phyloP scores from a whole-genome alignment of 768 basidiomycete genomes.

The Auriculariales sp. region DNA sequence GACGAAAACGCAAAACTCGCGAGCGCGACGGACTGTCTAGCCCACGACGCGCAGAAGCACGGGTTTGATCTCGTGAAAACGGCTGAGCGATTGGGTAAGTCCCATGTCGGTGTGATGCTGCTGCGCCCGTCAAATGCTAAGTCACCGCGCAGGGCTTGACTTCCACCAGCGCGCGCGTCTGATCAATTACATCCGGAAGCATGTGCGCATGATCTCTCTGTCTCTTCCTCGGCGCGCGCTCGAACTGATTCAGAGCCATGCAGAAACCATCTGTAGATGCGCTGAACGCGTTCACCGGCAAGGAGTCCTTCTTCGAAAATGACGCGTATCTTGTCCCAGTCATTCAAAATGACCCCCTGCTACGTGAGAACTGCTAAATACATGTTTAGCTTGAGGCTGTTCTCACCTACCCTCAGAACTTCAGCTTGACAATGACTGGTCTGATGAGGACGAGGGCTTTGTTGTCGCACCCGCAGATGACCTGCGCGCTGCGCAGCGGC shows the following conservation, averaged over 20 bases:
- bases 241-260: conserved; percentile 3
- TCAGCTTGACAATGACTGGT: too few species aligned
- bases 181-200: conserved; percentile 76
- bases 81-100: conserved; percentile 42
- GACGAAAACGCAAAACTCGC: conserved; percentile 41
- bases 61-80: conserved; percentile 46
- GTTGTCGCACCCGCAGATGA: conserved; percentile 15
- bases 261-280: conserved; percentile 40
- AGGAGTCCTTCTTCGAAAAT: conserved; percentile 48
- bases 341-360: conserved; percentile 74
- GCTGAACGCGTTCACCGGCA: conserved; percentile 33
- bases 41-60: conserved; percentile 44
- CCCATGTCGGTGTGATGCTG: neutral
- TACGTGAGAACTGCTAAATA: conserved; percentile 42
- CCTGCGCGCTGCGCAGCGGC: conserved; percentile 21
- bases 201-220: conserved; percentile 24
- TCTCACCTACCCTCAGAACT: conserved; percentile 32
- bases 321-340: conserved; percentile 76
- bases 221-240: neutral
- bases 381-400: neutral
- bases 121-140: conserved; percentile 3
- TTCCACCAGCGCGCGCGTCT: conserved; percentile 66
- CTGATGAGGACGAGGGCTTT: conserved; percentile 47
- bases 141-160: conserved; percentile 44
- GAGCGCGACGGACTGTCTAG: conserved; percentile 42